phyloP scores from a whole-genome alignment of 352 stramenopile genomes.

The Phytophthora vignae region DNA sequence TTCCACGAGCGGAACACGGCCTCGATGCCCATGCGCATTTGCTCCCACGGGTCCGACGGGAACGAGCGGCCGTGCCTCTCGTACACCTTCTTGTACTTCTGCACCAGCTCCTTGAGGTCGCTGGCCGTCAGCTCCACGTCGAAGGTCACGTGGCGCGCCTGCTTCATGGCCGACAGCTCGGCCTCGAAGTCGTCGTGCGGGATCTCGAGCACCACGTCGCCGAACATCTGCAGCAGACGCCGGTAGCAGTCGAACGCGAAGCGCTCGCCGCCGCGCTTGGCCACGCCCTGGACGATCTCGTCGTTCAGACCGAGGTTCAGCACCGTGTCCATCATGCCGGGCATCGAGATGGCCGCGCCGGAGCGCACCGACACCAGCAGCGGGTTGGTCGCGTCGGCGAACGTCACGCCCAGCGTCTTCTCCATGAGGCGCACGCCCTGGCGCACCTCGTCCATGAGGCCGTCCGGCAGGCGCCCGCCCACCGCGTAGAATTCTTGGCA shows the following conservation, averaged over 20 bases:
- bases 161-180: slow-evolving; percentile 34
- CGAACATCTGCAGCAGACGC: slow-evolving; percentile 37
- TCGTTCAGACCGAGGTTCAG: slow-evolving; percentile 39
- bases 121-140: slow-evolving; percentile 34
- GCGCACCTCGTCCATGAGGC: slow-evolving; percentile 31
- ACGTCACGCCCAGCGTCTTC: slow-evolving; percentile 32
- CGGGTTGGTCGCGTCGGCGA: slow-evolving; percentile 31
- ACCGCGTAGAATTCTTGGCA: slow-evolving; percentile 45
- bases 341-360: slow-evolving; percentile 35
- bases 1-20: slow-evolving; percentile 39
- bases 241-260: slow-evolving; percentile 40
- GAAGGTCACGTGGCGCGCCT: slow-evolving; percentile 28
- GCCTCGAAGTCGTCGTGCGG: slow-evolving; percentile 38
- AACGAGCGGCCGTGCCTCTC: slow-evolving; percentile 31
- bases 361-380: slow-evolving; percentile 37
- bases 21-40: slow-evolving; percentile 40
- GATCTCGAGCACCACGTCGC: slow-evolving; percentile 36
- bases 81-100: slow-evolving; percentile 39
- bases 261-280: slow-evolving; percentile 31
- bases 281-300: slow-evolving; percentile 32
- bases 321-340: slow-evolving; percentile 38
- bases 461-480: slow-evolving; percentile 27
- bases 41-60: slow-evolving; percentile 35
- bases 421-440: slow-evolving; percentile 32
- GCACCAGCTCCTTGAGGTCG: slow-evolving; percentile 35